Evolutionary conservation across 225 moss, liverwort and hornwort species (phyloP), one percentile per base, ranked within the genome.

Genomic region (Lunularia cruciata): DNA sequence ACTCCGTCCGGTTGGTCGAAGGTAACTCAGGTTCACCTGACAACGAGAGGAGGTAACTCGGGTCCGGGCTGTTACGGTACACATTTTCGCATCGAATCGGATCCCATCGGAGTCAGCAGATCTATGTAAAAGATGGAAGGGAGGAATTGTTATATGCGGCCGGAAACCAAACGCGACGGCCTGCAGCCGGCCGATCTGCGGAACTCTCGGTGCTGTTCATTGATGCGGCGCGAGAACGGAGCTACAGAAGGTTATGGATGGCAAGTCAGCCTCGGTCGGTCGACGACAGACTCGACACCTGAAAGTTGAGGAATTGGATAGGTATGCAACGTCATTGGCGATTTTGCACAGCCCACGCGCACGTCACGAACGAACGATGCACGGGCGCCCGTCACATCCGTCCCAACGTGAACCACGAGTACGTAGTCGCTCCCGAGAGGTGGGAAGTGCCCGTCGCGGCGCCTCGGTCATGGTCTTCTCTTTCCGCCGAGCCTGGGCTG

Each of bases 401-500:
- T 6, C 8, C 46, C 45, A 30, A 18, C 65, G 47, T 5, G 0
- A 2, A 53, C 35, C 68, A 68, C 68, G 54, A 53, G 68, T 55
- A n/a, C 7, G n/a, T 40, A 60, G 1, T 22, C 31, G 37, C 68
- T 68, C 68, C 68, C 53, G 35, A 32, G 53, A 52, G 23, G 23
- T 68, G 68, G 68, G 68, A 68, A 53, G 68, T 68, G 53, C 25
- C 39, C 37, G 39, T 54, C 68, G 68, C 68, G 68, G 68, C 68
- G 68, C 68, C 68, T 68, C 68, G 68, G 33, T 22, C 22, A 19
- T 22, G 67, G 35, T 22, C 16, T 53, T 23, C 28, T 51, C 36
- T 26, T 54, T 68, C 27, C 20, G n/a, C 14, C 12, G 47, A 3
- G 15, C 16, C 30, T 57, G 19, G 37, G 12, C 62, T 62, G 37